phyloP scores from a whole-genome alignment of 352 stramenopile species.

The Globisporangium parvum region DNA sequence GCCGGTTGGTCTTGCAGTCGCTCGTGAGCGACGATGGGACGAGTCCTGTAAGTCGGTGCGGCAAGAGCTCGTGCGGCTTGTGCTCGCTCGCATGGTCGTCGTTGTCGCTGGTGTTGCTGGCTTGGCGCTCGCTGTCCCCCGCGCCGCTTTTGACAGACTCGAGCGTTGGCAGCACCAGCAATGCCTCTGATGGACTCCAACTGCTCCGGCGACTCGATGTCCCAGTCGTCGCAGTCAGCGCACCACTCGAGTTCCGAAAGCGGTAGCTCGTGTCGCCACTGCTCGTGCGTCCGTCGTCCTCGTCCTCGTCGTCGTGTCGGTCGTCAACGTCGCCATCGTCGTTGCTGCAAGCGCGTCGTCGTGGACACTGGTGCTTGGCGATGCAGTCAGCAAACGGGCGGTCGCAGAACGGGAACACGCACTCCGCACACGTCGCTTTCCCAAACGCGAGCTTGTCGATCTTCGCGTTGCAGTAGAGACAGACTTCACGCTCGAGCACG shows the following conservation, averaged over 20 bases:
- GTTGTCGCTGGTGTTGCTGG: conserved; percentile 15
- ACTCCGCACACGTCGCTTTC: conserved; percentile 44
- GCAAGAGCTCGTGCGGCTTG: background rate
- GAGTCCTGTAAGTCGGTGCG: conserved; percentile 1
- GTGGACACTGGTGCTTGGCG: conserved; percentile 56
- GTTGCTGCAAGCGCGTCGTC: conserved; percentile 3
- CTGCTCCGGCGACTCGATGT: conserved; percentile 11
- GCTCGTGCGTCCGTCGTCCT: background rate
- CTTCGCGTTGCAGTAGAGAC: conserved; percentile 72
- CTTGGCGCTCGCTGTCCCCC: background rate
- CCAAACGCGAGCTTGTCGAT: conserved; percentile 57
- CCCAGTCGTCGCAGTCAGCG: conserved; percentile 7
- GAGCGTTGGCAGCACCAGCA: background rate
- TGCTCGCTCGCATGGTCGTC: background rate
- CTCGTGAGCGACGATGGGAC: background rate
- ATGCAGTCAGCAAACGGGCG: conserved; percentile 43
- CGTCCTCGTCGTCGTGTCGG: conserved; percentile 3
- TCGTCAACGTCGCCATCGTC: background rate
- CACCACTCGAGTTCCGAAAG: conserved; percentile 10
- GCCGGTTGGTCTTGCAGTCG: background rate
- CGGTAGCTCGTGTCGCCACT: conserved; percentile 8
- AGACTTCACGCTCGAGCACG: conserved; percentile 68
- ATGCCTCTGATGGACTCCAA: conserved; percentile 7
- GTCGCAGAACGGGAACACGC: conserved; percentile 52
- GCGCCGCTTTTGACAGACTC: conserved; percentile 1